A percentile compares a stretch with the other conserved stretches of the same genome.
Conservation (phyloP, 352 stramenopile genomes). For the Globisporangium nunn region DNA sequence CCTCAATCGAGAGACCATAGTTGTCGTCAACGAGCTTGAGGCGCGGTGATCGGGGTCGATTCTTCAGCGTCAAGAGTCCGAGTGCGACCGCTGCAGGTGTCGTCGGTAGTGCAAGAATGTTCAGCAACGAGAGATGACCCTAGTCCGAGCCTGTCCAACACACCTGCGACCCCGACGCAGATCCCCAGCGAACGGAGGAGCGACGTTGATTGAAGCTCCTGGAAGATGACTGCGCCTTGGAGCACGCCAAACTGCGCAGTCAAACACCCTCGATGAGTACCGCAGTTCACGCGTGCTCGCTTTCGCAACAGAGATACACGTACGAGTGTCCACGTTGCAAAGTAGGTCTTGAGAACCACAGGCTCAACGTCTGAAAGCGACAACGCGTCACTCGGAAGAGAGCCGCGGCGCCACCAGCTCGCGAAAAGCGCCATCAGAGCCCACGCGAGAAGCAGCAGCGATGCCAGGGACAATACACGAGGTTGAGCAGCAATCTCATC, state of each 20-base stretch:
- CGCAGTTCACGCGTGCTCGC: neutral
- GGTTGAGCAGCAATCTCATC: neutral
- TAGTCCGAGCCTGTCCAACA: neutral
- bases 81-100: slow-evolving; percentile 1
- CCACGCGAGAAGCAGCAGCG: slow-evolving; percentile 16
- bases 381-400: slow-evolving; percentile 1
- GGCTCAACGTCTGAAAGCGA: neutral
- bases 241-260: slow-evolving; percentile 9
- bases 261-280: neutral
- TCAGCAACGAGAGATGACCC: neutral
- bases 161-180: slow-evolving; percentile 6
- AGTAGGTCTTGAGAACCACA: slow-evolving; percentile 11
- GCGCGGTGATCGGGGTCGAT: neutral
- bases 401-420: slow-evolving; percentile 11
- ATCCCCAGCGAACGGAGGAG: neutral
- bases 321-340: slow-evolving; percentile 14
- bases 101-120: neutral
- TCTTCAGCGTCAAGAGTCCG: slow-evolving; percentile 5
- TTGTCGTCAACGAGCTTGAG: neutral
- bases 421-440: slow-evolving; percentile 12
- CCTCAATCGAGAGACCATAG: neutral
- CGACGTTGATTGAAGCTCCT: slow-evolving; percentile 6
- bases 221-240: slow-evolving; percentile 16
- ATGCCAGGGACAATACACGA: slow-evolving; percentile 4
- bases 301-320: neutral